phyloP scores from a whole-genome alignment of 108 stramenopile genomes.

The Cyclostephanos invisitatus region DNA sequence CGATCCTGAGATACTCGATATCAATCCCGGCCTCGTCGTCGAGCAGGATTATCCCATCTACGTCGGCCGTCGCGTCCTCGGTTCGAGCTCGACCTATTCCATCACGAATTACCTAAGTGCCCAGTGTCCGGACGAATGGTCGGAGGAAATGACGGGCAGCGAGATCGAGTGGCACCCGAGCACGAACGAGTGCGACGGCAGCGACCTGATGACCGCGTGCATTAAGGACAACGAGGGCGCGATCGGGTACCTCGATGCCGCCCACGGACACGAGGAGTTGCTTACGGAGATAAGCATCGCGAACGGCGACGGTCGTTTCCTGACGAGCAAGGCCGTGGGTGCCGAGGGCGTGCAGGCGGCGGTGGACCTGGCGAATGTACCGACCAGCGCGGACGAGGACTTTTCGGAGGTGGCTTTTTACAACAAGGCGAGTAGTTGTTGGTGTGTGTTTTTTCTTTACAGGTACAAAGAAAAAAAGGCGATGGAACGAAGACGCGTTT shows the following conservation, averaged over 20 bases:
- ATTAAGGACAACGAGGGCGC: slow-evolving; percentile 59
- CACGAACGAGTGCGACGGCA: slow-evolving; percentile 69
- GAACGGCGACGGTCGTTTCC: slow-evolving; percentile 65
- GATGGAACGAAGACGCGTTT: no score
- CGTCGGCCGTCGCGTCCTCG: slow-evolving; percentile 72
- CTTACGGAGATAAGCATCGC: slow-evolving; percentile 67
- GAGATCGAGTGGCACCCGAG: slow-evolving; percentile 60
- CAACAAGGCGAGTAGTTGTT: slow-evolving; percentile 42
- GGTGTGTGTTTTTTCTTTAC: no score
- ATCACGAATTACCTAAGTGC: slow-evolving; percentile 54
- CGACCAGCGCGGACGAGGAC: slow-evolving; percentile 53
- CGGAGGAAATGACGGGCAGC: slow-evolving; percentile 46
- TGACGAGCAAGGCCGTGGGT: slow-evolving; percentile 58
- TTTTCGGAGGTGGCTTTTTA: slow-evolving; percentile 55
- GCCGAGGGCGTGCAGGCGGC: slow-evolving; percentile 63
- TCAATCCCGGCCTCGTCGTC: slow-evolving; percentile 31
- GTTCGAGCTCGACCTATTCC: slow-evolving; percentile 69
- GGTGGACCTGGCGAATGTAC: slow-evolving; percentile 43
- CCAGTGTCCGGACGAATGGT: slow-evolving; percentile 62
- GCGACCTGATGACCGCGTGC: slow-evolving; percentile 68
- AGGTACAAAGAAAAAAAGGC: no score
- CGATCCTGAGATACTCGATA: slow-evolving; percentile 54
- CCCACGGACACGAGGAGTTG: slow-evolving; percentile 75
- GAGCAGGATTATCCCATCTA: slow-evolving; percentile 48
- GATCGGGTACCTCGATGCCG: slow-evolving; percentile 86